Percentiles rank a stretch among this genome's conserved stretches.
phyloP scores from a whole-genome alignment of 2,329 filamentous ascomycete genomes.

The Alternaria hordeiaustralica region DNA sequence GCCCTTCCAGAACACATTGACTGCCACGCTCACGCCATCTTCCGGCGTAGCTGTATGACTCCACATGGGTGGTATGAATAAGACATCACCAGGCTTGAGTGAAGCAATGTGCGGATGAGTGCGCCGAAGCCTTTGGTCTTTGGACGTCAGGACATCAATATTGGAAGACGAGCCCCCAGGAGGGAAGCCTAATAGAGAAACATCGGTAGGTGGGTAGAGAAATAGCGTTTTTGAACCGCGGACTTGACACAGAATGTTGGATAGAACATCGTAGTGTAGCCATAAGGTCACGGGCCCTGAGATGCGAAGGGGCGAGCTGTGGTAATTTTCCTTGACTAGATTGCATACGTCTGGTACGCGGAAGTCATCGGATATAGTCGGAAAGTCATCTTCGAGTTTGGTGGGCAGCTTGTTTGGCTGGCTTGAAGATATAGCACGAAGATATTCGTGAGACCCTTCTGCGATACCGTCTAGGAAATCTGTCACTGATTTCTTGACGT shows the following conservation, averaged over 20 bases:
- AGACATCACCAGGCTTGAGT: slow-evolving; percentile 73
- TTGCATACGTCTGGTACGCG: slow-evolving; percentile 59
- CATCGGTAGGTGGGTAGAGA: slow-evolving; percentile 80
- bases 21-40: slow-evolving; percentile 69
- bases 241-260: slow-evolving; percentile 84
- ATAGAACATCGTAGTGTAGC: slow-evolving; percentile 92
- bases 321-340: slow-evolving; percentile 64
- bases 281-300: slow-evolving; percentile 85
- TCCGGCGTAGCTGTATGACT: slow-evolving; percentile 72
- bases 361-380: slow-evolving; percentile 73
- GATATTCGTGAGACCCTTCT: slow-evolving; percentile 70
- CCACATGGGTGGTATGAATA: slow-evolving; percentile 86
- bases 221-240: slow-evolving; percentile 74
- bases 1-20: slow-evolving; percentile 89
- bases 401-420: slow-evolving; percentile 74
- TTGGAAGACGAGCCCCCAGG: slow-evolving; percentile 82
- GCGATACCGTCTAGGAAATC: slow-evolving; percentile 67
- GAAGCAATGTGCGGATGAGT: slow-evolving; percentile 70
- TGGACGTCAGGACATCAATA: slow-evolving; percentile 68
- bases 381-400: slow-evolving; percentile 74
- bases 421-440: slow-evolving; percentile 76
- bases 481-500: slow-evolving; percentile 71
- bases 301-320: slow-evolving; percentile 81
- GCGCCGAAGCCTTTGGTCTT: slow-evolving; percentile 25
- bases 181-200: slow-evolving; percentile 71